Base-by-base conservation (phyloP, 2,329 filamentous ascomycete genomes). In the Alternaria sp. region DNA sequence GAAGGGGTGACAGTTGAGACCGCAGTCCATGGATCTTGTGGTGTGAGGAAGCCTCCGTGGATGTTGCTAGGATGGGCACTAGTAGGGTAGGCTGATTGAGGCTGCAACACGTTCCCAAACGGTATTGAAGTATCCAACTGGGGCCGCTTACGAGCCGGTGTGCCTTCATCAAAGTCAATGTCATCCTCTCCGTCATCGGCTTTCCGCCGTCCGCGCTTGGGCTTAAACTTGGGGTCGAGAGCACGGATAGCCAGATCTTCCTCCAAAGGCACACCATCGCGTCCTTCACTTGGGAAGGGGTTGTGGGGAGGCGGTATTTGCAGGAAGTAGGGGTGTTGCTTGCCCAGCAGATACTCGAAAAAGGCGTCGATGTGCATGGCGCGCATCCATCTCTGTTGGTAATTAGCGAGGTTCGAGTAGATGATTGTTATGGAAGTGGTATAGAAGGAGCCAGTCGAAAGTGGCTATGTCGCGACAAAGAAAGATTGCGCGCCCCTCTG, bases 301-400 rank as follows among this genome's bases (percentile, higher is more conserved):
- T 88, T 85, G 29, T 85, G 81, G 13, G 85, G 83, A 5, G 83
- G 80, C 0, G 93, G 93, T 24, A 96, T 84, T 34, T 92, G 86
- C 14, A 85, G 88, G 81, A 90, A 96, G 77, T 97, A 97, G 0
- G 86, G 79, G 76, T 96, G 92, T 26, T 85, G 81, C 63, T 92
- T 92, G 48, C 88, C 87, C 62, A 94, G 83, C 21, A 96, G 86
- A 74, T 92, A 97, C 74, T 96, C 92, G 71, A 97, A 97, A 75
- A 97, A 97, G 10, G 92, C 91, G 81, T 96, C 92, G 51, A 97
- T 88, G 75, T 97, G 93, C 90, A 96, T 94, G 5, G 93, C 93
- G 74, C 92, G 92, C 91, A 97, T 95, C 93, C 93, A 97, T 72
- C 94, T 89, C 91, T 91, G 37, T 29, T 26, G 45, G 56, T 46